Conservation (phyloP, 768 basidiomycete genomes). For the Cubamyces sp. region DNA sequence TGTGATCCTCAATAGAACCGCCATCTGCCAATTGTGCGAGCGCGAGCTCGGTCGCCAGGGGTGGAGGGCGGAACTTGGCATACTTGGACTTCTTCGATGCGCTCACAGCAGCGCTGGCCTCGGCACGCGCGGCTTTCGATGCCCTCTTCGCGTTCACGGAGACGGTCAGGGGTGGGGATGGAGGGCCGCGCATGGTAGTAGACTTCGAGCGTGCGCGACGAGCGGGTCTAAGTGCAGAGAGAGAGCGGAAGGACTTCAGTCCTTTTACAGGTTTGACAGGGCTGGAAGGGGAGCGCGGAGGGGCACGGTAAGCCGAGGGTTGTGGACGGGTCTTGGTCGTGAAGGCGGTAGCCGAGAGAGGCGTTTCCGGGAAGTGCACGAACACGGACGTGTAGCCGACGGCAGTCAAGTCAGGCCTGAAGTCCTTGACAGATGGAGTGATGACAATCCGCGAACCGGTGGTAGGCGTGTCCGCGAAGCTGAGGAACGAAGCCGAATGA, state of each 20-base stretch:
- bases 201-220: slow-evolving; percentile 44
- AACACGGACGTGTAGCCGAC: slow-evolving; percentile 72
- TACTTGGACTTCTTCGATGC: slow-evolving; percentile 51
- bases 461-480: slow-evolving; percentile 46
- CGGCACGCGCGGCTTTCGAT: slow-evolving; percentile 22
- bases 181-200: slow-evolving; percentile 31
- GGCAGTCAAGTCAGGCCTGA: slow-evolving; percentile 55
- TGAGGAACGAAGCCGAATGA: slow-evolving; percentile 53
- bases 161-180: slow-evolving; percentile 24
- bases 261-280: slow-evolving; percentile 31
- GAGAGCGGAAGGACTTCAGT: slow-evolving; percentile 54
- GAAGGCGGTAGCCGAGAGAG: slow-evolving; percentile 34
- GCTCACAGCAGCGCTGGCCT: slow-evolving; percentile 37
- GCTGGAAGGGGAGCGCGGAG: slow-evolving; percentile 24
- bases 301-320: slow-evolving; percentile 16
- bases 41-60: slow-evolving; percentile 67
- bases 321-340: slow-evolving; percentile 26
- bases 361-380: slow-evolving; percentile 58
- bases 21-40: slow-evolving; percentile 73
- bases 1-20: slow-evolving; percentile 58
- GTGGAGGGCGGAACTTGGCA: slow-evolving; percentile 53
- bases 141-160: slow-evolving; percentile 10
- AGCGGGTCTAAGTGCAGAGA: slow-evolving; percentile 48
- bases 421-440: slow-evolving; percentile 52
- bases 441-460: slow-evolving; percentile 33